phyloP scores from a whole-genome alignment of 331 rosid genomes.

The Ulmus americana region DNA sequence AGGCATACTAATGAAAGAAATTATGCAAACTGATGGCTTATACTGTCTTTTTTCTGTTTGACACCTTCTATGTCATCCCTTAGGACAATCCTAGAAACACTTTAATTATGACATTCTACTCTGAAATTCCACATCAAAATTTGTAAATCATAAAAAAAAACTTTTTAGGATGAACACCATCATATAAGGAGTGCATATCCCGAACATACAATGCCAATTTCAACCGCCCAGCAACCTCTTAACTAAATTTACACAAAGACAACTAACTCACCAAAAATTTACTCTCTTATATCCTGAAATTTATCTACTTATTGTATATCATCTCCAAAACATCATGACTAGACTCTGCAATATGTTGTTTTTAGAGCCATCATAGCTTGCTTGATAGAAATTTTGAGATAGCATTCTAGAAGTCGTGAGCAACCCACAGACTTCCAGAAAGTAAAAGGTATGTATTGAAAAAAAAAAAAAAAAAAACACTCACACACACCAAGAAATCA shows the following conservation, averaged over 20 bases:
- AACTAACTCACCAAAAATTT: neutral
- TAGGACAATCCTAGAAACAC: neutral
- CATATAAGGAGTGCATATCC: neutral
- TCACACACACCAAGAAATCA: too few relatives aligned
- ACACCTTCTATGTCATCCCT: neutral
- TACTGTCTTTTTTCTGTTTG: too few relatives aligned
- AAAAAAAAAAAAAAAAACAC: too few relatives aligned
- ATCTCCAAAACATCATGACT: neutral
- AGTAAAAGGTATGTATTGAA: too few relatives aligned
- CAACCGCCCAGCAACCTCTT: neutral
- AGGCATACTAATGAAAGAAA: neutral
- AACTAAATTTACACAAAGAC: neutral
- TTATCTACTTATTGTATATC: neutral
- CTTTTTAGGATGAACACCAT: neutral
- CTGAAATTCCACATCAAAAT: neutral
- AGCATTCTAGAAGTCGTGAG: too few relatives aligned
- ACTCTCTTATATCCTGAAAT: neutral
- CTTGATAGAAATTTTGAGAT: too few relatives aligned
- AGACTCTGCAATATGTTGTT: neutral
- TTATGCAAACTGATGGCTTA: too few relatives aligned
- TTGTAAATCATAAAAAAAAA: neutral
- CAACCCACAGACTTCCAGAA: too few relatives aligned
- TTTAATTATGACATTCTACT: neutral
- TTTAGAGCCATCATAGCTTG: neutral
- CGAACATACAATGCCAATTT: neutral